These are phyloP conservation scores for Podila clonocystis DNA, from an alignment of 192 early-diverging fungal genomes.

Conservation along the genomic window DNA sequence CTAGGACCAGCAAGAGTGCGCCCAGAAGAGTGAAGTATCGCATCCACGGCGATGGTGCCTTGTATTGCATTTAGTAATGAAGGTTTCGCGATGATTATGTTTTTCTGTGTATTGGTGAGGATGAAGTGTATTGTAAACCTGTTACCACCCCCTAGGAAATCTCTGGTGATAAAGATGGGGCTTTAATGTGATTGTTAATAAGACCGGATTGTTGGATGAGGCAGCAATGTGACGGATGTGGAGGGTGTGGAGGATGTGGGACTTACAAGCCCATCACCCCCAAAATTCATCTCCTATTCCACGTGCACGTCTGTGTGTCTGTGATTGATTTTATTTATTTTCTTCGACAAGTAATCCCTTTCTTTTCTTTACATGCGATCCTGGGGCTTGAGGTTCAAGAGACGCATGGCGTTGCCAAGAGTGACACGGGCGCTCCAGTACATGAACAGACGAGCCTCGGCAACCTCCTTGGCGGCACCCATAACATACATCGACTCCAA, in stretches of 20 bases:
- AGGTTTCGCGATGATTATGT: background rate
- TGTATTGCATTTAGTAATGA: background rate
- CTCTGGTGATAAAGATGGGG: no score
- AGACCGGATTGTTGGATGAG: no score
- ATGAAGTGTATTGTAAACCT: no score
- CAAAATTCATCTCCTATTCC: no score
- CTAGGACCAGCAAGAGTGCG: slow-evolving; percentile 4
- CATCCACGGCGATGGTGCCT: slow-evolving; percentile 1
- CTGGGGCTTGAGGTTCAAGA: slow-evolving; percentile 85
- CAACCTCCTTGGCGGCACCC: slow-evolving; percentile 75
- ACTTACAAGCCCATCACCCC: no score
- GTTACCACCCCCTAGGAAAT: no score
- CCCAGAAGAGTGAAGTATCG: background rate
- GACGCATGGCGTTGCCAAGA: slow-evolving; percentile 85
- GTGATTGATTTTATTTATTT: no score
- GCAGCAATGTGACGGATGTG: no score
- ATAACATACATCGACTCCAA: slow-evolving; percentile 82
- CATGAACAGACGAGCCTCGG: slow-evolving; percentile 89
- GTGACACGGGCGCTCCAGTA: slow-evolving; percentile 86
- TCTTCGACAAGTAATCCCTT: background rate
- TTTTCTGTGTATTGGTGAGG: background rate
- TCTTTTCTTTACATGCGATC: slow-evolving; percentile 84
- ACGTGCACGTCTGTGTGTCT: no score
- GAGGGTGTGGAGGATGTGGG: no score
- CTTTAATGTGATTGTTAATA: no score